phyloP scores from a whole-genome alignment of 768 basidiomycete species.

The Boletus insuetus region DNA sequence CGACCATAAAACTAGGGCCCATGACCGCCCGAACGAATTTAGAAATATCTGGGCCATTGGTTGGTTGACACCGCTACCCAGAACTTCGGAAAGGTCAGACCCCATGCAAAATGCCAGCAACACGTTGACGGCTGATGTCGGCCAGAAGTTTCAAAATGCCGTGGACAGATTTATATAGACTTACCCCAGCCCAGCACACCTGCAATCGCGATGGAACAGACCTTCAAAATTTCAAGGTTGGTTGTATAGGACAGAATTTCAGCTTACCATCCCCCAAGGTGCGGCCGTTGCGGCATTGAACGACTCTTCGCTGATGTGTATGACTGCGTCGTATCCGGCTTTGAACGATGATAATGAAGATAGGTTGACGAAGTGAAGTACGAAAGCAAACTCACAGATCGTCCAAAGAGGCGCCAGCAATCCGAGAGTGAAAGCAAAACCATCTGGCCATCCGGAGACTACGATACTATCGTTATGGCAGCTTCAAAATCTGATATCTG shows the following conservation, averaged over 20 bases:
- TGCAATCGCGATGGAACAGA: slow-evolving; percentile 39
- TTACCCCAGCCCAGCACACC: slow-evolving; percentile 46
- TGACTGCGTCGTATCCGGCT: slow-evolving; percentile 34
- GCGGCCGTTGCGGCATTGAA: slow-evolving; percentile 52
- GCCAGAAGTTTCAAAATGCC: not conserved
- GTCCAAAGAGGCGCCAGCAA: slow-evolving; percentile 52
- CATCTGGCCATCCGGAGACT: slow-evolving; percentile 45
- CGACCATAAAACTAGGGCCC: slow-evolving; percentile 49
- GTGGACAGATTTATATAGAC: not conserved
- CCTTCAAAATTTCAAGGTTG: slow-evolving; percentile 3
- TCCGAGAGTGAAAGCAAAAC: slow-evolving; percentile 48
- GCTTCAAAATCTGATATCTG: not conserved
- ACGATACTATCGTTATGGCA: not conserved
- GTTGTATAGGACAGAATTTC: not conserved
- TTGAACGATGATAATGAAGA: not conserved
- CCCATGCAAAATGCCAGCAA: slow-evolving; percentile 58
- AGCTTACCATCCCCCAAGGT: slow-evolving; percentile 52
- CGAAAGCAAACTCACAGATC: slow-evolving; percentile 31
- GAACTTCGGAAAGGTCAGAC: slow-evolving; percentile 30
- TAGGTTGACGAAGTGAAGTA: not conserved
- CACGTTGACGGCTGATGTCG: slow-evolving; percentile 44
- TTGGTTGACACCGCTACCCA: slow-evolving; percentile 20
- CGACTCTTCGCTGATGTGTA: slow-evolving; percentile 54
- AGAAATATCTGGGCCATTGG: slow-evolving; percentile 43
- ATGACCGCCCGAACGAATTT: slow-evolving; percentile 39